Conservation (phyloP, 331 rosid species). For the Pyracantha coccinea region DNA sequence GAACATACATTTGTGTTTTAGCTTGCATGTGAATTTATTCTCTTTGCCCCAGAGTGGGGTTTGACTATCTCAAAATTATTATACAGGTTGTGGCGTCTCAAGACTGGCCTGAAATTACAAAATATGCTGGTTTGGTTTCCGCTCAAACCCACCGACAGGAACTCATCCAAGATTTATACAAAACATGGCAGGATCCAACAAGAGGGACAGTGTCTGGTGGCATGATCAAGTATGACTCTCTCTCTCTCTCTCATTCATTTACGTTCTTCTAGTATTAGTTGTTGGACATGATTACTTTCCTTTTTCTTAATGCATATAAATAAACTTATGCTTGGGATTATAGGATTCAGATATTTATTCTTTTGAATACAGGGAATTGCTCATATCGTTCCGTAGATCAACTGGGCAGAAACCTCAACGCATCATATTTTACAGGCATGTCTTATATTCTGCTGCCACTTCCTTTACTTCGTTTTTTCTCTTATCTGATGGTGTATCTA, state of each 20-base stretch:
- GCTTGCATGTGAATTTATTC: neutral
- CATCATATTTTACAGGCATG: slow-evolving; percentile 81
- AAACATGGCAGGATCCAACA: slow-evolving; percentile 91
- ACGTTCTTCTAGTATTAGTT: neutral
- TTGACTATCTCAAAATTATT: neutral
- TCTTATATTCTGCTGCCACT: neutral
- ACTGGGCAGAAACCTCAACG: slow-evolving; percentile 96
- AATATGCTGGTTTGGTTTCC: slow-evolving; percentile 92
- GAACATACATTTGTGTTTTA: neutral
- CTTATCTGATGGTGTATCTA: neutral
- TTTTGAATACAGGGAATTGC: slow-evolving; percentile 63
- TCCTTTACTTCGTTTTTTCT: neutral
- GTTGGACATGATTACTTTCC: neutral
- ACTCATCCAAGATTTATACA: slow-evolving; percentile 85
- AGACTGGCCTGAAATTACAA: slow-evolving; percentile 98
- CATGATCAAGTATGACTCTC: slow-evolving; percentile 72
- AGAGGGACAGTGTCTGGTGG: slow-evolving; percentile 81
- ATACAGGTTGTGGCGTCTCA: slow-evolving; percentile 96
- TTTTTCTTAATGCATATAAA: neutral
- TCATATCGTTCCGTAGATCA: slow-evolving; percentile 93
- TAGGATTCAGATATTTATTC: neutral
- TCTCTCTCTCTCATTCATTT: neutral
- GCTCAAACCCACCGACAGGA: slow-evolving; percentile 98
- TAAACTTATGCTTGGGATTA: neutral
- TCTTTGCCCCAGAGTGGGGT: neutral